Percentiles rank a stretch among this genome's conserved stretches.
Conservation (phyloP, 768 basidiomycete genomes). For the Agrocybe praecox region DNA sequence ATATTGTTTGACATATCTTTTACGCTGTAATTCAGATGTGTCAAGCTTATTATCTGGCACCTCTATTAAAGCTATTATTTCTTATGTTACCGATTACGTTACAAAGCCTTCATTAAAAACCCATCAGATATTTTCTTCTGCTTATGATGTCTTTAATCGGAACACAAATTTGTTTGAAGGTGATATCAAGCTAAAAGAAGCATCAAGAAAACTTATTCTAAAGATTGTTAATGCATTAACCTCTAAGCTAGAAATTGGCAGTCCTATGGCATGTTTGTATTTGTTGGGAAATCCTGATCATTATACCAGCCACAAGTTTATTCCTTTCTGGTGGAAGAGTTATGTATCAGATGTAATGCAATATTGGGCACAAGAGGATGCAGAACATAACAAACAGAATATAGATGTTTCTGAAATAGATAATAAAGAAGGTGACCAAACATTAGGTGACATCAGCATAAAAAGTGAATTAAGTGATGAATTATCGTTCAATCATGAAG, state of each 20-base stretch:
- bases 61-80: slow-evolving; percentile 31
- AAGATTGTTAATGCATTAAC: slow-evolving; percentile 31
- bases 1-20: not conserved
- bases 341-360: slow-evolving; percentile 19
- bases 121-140: slow-evolving; percentile 24
- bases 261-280: slow-evolving; percentile 25
- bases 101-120: slow-evolving; percentile 17
- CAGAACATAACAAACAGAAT: not conserved
- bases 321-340: slow-evolving; percentile 27
- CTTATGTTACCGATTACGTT: slow-evolving; percentile 35
- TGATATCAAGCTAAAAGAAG: not conserved
- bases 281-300: slow-evolving; percentile 2
- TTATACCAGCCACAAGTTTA: slow-evolving; percentile 25
- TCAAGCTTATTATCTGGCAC: slow-evolving; percentile 30
- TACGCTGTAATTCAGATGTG: not conserved
- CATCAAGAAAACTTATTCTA: slow-evolving; percentile 14
- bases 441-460: no score
- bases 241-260: slow-evolving; percentile 30
- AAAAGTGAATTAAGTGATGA: no score
- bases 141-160: slow-evolving; percentile 14
- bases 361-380: not conserved
- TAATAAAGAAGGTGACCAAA: no score
- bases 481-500: no score
- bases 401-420: no score
- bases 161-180: not conserved